Conservation (phyloP, 441 rosid species). For the Lepidium campestre region DNA sequence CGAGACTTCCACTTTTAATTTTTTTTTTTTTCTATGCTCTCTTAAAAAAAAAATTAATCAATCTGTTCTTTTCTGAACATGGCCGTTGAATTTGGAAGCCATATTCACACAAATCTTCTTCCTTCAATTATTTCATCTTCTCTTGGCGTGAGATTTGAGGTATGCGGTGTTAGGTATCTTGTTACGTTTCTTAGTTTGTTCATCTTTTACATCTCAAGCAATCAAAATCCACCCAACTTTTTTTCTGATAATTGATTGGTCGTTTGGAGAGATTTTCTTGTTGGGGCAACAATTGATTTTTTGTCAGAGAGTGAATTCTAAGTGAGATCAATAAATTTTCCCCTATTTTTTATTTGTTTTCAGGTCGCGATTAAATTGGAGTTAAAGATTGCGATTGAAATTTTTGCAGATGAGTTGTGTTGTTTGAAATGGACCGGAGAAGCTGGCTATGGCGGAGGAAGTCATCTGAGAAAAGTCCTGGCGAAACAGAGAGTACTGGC, state of each 20-base stretch:
- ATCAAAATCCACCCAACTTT: constrained; percentile 26
- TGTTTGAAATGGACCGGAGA: constrained; percentile 62
- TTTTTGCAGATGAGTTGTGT: constrained; percentile 21
- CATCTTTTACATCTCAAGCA: constrained; percentile 34
- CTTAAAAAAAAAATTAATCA: neutral
- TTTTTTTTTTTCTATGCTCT: neutral
- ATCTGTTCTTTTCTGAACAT: constrained; percentile 28
- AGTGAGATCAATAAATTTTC: constrained; percentile 22
- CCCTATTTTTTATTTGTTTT: neutral
- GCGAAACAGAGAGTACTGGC: constrained; percentile 71
- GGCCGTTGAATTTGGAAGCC: constrained; percentile 31
- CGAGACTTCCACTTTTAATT: constrained; percentile 22
- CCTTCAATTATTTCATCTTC: constrained; percentile 28
- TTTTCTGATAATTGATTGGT: neutral
- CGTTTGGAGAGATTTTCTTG: constrained; percentile 11
- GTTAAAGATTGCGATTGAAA: neutral
- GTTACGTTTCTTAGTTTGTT: constrained; percentile 29
- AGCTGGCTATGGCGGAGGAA: constrained; percentile 88
- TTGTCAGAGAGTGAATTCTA: constrained; percentile 27
- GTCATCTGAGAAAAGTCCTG: constrained; percentile 59
- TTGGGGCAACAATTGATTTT: neutral
- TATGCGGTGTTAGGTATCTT: constrained; percentile 22
- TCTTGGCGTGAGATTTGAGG: constrained; percentile 35
- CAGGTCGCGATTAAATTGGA: constrained; percentile 17
- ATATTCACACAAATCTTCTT: constrained; percentile 25